Evolutionary conservation across 2,329 filamentous ascomycete genomes (phyloP), one percentile per base, ranked within the genome.

Genomic region (Colletotrichum australisinense): DNA sequence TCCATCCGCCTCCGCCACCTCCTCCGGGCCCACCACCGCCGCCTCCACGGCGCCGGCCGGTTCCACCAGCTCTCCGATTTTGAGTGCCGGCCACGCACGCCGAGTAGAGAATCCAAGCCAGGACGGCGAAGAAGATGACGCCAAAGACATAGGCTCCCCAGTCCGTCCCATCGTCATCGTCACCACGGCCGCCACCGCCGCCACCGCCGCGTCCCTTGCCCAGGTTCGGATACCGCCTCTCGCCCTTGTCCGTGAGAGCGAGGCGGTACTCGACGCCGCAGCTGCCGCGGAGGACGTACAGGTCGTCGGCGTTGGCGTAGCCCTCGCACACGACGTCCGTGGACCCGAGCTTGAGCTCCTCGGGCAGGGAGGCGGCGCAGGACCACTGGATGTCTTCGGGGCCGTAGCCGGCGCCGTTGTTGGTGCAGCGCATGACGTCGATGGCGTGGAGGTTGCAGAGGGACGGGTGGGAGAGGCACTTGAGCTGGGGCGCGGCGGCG

Each of bases 271-370:
- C 94, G 28, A 98, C 95, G 16, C 93, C 97, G 83, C 96, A 98
- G 81, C 94, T 97, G 26, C 97, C 97, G 79, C 94, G 95, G 67
- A 98, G 85, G n/a, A 98, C 89, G 81, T 95, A 97, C 0, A 91
- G 91, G 81, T 98, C 97, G 59, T 96, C 90, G 0, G 92, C 84
- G 16, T 86, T 87, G 71, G 89, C 86, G 84, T 98, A 98, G 12
- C 97, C 96, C 80, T 99, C 96, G 82, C 97, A 99, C 12, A 95
- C 87, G 68, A 98, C 96, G 75, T 98, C 95, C 12, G 96, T 98
- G 74, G 90, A 89, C 70, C 94, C 95, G 32, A 98, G 90, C 82
- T 89, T 89, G 75, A 93, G 87, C 78, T 92, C 89, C 26, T 87
- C 84, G 0, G 91, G 91, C 19, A 93, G 81, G 2, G 84, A 82